phyloP scores from a whole-genome alignment of 169 alveolate genomes.

The Plasmodium relictum region DNA sequence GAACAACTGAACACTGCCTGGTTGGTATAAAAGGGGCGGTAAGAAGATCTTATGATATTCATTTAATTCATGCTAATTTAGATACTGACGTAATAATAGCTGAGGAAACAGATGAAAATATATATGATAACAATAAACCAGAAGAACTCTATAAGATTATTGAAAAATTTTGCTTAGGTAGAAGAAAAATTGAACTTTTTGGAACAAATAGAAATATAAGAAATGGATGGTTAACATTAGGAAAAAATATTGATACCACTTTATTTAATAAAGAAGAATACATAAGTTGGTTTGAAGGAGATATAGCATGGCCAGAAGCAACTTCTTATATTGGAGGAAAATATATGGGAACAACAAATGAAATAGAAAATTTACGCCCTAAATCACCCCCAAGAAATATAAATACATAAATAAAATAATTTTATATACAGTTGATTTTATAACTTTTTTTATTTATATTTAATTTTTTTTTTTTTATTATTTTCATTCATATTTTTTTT shows the following conservation, averaged over 20 bases:
- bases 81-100: conserved; percentile 95
- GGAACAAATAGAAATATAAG: conserved; percentile 92
- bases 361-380: conserved; percentile 93
- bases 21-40: conserved; percentile 96
- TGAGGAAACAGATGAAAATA: conserved; percentile 89
- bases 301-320: conserved; percentile 89
- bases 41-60: conserved; percentile 90
- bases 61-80: conserved; percentile 95
- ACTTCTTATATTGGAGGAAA: conserved; percentile 91
- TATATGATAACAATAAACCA: conserved; percentile 87
- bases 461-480: conserved; percentile 8
- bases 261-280: conserved; percentile 85
- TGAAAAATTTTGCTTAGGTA: conserved; percentile 94
- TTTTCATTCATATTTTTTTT: neutral
- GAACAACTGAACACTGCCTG: conserved; percentile 95
- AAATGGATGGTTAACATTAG: conserved; percentile 94
- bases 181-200: conserved; percentile 93
- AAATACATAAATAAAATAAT: conserved; percentile 5
- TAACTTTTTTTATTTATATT: neutral
- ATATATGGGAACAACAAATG: conserved; percentile 90
- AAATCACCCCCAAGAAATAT: conserved; percentile 88
- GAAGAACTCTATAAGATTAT: conserved; percentile 92
- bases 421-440: neutral
- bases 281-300: conserved; percentile 88
- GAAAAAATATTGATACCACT: conserved; percentile 85